Conservation (phyloP, 2,329 filamentous ascomycete genomes). For the Elsinoe ampelina region DNA sequence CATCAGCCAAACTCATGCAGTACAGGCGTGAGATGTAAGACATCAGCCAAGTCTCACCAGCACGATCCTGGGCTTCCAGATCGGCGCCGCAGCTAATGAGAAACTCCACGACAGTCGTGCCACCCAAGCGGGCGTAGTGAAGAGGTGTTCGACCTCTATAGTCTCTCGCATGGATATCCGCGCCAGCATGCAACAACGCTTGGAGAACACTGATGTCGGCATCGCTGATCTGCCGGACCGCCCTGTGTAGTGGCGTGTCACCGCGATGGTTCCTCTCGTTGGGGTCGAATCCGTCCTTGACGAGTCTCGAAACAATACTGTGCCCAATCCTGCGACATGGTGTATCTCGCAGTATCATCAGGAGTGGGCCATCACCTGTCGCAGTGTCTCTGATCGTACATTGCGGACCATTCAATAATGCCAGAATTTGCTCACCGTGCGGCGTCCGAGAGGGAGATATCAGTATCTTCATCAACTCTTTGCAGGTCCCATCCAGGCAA, state of each 20-base stretch:
- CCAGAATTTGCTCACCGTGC: no score
- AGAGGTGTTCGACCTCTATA: neutral
- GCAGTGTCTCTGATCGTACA: neutral
- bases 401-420: no score
- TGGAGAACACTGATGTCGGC: neutral
- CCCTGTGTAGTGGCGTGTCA: neutral
- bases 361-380: neutral
- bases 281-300: neutral
- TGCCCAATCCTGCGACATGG: neutral
- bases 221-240: neutral
- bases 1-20: no score
- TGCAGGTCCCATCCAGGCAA: no score
- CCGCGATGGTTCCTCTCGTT: neutral
- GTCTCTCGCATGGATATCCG: neutral
- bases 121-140: neutral
- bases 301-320: neutral
- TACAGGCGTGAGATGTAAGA: no score
- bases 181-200: neutral
- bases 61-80: neutral
- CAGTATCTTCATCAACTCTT: no score
- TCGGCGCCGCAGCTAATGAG: neutral
- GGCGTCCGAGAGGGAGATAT: no score
- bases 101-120: neutral
- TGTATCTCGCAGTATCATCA: neutral
- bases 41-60: neutral